Evolutionary conservation across 2,329 filamentous ascomycete species (phyloP).

Genomic region (Aspergillaceae sp.): DNA sequence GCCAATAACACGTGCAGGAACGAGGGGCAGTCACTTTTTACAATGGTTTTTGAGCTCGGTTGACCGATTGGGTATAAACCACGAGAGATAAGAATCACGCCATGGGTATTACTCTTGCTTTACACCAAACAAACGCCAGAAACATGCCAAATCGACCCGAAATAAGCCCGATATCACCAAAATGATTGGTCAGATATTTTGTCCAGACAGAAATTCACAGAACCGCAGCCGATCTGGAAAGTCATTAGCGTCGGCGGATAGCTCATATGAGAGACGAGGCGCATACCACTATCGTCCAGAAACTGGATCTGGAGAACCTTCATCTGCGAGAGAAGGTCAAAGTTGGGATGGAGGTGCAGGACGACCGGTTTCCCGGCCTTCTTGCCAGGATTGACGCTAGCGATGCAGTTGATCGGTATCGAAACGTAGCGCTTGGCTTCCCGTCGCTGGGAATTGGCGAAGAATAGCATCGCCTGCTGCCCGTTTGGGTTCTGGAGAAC

Average conservation of each 20-base stretch:
- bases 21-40: no score
- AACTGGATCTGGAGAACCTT: conserved; percentile 30
- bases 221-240: conserved; percentile 22
- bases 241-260: background rate
- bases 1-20: background rate
- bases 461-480: conserved; percentile 30
- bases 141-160: background rate
- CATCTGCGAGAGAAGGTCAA: conserved; percentile 34
- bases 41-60: no score
- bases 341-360: conserved; percentile 32
- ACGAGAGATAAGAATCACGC: no score
- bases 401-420: conserved; percentile 35
- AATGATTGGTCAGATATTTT: background rate
- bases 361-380: conserved; percentile 30
- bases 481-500: conserved; percentile 29
- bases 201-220: conserved; percentile 21
- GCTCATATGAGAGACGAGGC: background rate
- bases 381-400: conserved; percentile 29
- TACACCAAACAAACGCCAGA: no score
- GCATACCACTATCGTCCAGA: conserved; percentile 32
- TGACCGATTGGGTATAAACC: no score
- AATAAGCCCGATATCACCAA: background rate
- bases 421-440: conserved; percentile 35
- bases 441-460: conserved; percentile 35
- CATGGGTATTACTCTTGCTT: background rate